Evolutionary conservation across 1,284 basidiomycete species (phyloP).

Genomic region (Schizopora paradoxa): DNA sequence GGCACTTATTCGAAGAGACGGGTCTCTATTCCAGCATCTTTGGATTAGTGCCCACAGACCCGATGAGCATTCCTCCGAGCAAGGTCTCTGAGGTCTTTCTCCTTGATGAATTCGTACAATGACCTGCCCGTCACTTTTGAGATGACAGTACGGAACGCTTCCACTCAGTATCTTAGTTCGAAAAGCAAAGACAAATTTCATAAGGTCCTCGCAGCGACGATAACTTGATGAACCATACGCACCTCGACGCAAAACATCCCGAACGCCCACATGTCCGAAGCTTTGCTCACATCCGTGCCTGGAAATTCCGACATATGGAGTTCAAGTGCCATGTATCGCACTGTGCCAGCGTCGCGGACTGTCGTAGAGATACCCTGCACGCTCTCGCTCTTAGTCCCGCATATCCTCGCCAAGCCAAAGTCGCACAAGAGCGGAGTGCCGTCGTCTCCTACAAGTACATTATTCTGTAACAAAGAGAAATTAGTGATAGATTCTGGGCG

Average conservation of each 20-base stretch:
- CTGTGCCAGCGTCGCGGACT: conserved; percentile 6
- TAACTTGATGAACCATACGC: neutral
- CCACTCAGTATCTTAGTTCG: conserved; percentile 4
- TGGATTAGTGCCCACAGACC: conserved; percentile 7
- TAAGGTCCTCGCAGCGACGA: too few relatives aligned
- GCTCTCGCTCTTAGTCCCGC: neutral
- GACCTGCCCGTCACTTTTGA: neutral
- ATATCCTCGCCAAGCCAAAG: conserved; percentile 7
- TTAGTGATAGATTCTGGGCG: neutral
- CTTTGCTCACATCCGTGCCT: neutral
- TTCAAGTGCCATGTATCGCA: conserved; percentile 8
- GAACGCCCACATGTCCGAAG: conserved; percentile 14
- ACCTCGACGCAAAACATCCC: conserved; percentile 12
- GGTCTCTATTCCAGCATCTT: too few relatives aligned
- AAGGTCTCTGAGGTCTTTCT: conserved; percentile 1
- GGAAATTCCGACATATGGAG: neutral
- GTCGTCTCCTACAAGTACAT: conserved; percentile 7
- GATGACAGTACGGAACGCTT: conserved; percentile 5
- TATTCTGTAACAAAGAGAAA: neutral
- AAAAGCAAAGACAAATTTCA: neutral
- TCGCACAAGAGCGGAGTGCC: conserved; percentile 5
- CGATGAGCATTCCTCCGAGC: conserved; percentile 8
- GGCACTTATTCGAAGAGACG: too few relatives aligned
- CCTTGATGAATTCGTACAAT: neutral
- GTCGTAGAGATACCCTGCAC: neutral